Evolutionary conservation across 163 green algal species (phyloP), one percentile per base, ranked within the genome.

Genomic region (Chlorella variabilis): DNA sequence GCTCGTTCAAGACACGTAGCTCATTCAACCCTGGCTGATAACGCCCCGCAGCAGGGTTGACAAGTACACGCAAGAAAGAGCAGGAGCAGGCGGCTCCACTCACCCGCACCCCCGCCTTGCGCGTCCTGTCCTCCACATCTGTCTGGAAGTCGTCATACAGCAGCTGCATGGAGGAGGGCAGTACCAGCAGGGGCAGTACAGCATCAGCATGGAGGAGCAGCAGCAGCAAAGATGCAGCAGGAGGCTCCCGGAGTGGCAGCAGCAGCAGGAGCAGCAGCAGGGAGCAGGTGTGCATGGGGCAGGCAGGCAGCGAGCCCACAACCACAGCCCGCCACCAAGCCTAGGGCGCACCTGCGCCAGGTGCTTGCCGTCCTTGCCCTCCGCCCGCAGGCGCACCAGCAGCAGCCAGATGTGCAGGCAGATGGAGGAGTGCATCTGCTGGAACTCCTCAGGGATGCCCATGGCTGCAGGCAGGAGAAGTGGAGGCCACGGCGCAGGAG

Each of bases 341-440:
- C n/a, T n/a, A n/a, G n/a, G n/a, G n/a, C 73, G 36, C 61, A 88
- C 84, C 81, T 94, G 86, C 38, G 78, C 85, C 51, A 96, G 63
- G 39, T 87, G 73, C 48, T 89, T 90, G 76, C 88, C 90, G 25
- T 89, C 86, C 18, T 90, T 77, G 36, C 86, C 92, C 82, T 93
- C 88, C 20, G 54, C 36, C 4, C 86, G 86, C 84, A 95, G 85
- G 34, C 92, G 86, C 56, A 83, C 82, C 65, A 95, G 84, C 54
- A 92, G 31, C 83, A 96, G 78, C 92, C 92, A 96, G 34, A 96
- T 84, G 86, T 96, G 91, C 34, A 96, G 74, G 66, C 75, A 89
- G 29, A 95, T 75, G 54, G 94, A 69, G 23, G 82, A 75, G 78
- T 94, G 88, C 25, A 61, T 75, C 39, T 84, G 68, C 21, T 91